A percentile compares a stretch with the other conserved stretches of the same genome.
These are phyloP conservation scores for Vairimorpha ceranae DNA, from an alignment of 371 early-diverging fungal species.

Conservation along the genomic window DNA sequence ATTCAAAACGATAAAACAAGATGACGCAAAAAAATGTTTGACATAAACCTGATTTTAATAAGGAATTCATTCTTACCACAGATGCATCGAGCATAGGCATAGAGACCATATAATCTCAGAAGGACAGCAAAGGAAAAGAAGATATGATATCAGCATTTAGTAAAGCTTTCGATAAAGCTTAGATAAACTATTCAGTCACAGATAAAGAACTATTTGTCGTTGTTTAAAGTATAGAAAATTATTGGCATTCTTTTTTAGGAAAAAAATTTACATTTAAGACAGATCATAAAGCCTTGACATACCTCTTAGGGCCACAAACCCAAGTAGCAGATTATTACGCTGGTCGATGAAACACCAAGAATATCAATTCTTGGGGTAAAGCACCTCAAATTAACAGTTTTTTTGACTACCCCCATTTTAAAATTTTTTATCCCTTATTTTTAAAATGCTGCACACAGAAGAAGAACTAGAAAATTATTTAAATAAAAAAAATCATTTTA, in stretches of 20 bases:
- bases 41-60: slow-evolving; percentile 17
- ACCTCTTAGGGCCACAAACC: neutral
- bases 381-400: too few relatives aligned
- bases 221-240: neutral
- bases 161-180: neutral
- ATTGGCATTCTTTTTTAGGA: slow-evolving; percentile 4
- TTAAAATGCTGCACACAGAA: too few relatives aligned
- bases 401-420: too few relatives aligned
- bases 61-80: slow-evolving; percentile 36
- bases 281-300: slow-evolving; percentile 3
- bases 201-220: slow-evolving; percentile 8
- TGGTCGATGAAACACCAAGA: neutral
- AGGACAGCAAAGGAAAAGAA: neutral
- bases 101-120: slow-evolving; percentile 24
- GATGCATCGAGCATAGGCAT: slow-evolving; percentile 30
- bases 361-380: neutral
- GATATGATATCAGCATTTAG: neutral
- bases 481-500: too few relatives aligned
- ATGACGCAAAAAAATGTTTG: neutral
- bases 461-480: too few relatives aligned
- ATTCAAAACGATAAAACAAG: neutral
- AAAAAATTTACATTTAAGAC: neutral
- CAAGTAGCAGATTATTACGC: neutral
- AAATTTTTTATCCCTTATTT: too few relatives aligned
- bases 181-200: slow-evolving; percentile 20